Evolutionary conservation across 345 rosid genomes (phyloP).

Genomic region (Lepidium aucheri): DNA sequence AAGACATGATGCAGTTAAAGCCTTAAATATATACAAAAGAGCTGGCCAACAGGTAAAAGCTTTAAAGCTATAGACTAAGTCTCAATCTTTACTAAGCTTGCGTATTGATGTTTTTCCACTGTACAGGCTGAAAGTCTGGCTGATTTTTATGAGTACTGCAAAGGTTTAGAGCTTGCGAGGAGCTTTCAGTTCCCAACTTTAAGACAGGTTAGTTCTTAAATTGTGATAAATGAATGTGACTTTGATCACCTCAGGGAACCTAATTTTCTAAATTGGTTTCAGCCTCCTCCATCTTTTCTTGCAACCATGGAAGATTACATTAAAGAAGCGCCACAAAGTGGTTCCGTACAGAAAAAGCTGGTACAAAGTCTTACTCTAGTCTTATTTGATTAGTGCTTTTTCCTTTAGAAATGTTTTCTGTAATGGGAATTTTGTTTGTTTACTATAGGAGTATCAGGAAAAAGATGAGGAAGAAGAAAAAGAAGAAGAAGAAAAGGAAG

Average conservation of each 20-base stretch:
- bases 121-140: conserved; percentile 62
- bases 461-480: conserved; percentile 15
- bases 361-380: conserved; percentile 25
- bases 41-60: conserved; percentile 82
- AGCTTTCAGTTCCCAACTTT: conserved; percentile 30
- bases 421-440: not conserved
- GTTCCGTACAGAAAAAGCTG: conserved; percentile 67
- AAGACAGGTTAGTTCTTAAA: conserved; percentile 22
- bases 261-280: not conserved
- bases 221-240: not conserved
- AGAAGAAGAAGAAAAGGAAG: not conserved
- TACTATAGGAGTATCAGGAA: conserved; percentile 21
- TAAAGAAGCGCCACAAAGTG: conserved; percentile 67
- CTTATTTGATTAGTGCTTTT: not conserved
- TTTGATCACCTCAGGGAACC: not conserved
- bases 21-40: conserved; percentile 72
- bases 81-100: not conserved
- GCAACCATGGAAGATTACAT: conserved; percentile 97
- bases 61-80: conserved; percentile 2
- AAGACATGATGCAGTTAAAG: conserved; percentile 78
- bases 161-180: conserved; percentile 26
- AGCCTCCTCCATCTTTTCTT: conserved; percentile 82
- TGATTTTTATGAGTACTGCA: conserved; percentile 29
- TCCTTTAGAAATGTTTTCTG: not conserved
- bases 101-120: not conserved